Base-by-base conservation (phyloP, 306 rosid genomes). In the Pyrus betulifolia region DNA sequence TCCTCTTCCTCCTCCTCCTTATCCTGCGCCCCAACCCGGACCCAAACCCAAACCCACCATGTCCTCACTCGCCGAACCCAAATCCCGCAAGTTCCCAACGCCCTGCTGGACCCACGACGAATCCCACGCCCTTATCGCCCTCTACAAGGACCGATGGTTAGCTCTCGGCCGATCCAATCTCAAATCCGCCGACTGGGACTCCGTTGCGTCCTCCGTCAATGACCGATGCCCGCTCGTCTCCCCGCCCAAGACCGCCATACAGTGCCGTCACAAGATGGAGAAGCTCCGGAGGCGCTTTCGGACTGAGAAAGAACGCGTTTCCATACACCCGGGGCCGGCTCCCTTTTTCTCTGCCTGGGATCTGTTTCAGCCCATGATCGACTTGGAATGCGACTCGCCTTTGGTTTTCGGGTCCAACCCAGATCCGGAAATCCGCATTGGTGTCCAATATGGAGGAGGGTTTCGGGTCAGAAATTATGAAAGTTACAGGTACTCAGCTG, bases 211-310 rank as follows among this genome's bases (percentile, higher is more conserved):
- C 59, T 52, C 81, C 17, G 86, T 92, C 17, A 74, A 91, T 1
- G 59, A 58, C 0, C 83, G 81, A 0, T 92, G 90, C 74, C 93
- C 97, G 1, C 75, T 74, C 15, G 85, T 83, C 1, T 84, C 93
- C 0, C 89, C 93, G 3, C 62, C 91, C 2, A 92, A 92, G 61
- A 88, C 96, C 35, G 89, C 97, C 82, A 87, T 88, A 7, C 96
- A 90, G 87, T 92, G 97, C 76, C 97, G 91, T 28, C 93, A 90
- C 73, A 92, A 92, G 76, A 92, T 92, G 96, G 97, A 90, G 75
- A 90, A 90, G 19, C 91, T 92, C 8, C 82, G 97, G 0, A 92
- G 88, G 59, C 93, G 93, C 9, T 92, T 87, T 81, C 89, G 93
- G 10, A 83, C 90, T 28, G 97, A 92, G 85, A 78, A 85, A 58